Percentiles rank a stretch among this genome's conserved stretches.
phyloP scores from a whole-genome alignment of 345 rosid genomes.

The Populus simonii region DNA sequence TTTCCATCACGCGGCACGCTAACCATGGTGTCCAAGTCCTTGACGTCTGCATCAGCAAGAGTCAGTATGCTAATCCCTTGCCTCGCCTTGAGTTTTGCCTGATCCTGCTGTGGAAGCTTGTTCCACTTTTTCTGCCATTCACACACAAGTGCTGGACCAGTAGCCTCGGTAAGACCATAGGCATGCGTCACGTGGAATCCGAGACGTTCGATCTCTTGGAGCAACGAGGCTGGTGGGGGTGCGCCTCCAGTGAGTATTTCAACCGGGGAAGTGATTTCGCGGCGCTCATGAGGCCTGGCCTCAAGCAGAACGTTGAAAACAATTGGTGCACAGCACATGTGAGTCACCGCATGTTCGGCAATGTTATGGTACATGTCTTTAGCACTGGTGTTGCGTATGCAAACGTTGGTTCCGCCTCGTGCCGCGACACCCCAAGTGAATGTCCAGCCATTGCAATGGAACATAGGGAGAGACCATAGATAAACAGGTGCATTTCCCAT shows the following conservation, averaged over 20 bases:
- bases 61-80: too few species aligned
- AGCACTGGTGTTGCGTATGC: conserved; percentile 59
- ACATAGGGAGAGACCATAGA: conserved; percentile 81
- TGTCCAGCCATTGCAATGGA: too few species aligned
- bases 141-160: too few species aligned
- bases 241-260: conserved; percentile 77
- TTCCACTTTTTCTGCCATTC: too few species aligned
- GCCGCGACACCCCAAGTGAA: conserved; percentile 76
- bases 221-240: conserved; percentile 57
- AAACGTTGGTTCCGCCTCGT: conserved; percentile 69
- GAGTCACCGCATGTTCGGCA: conserved; percentile 51
- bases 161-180: conserved; percentile 76
- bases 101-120: too few species aligned
- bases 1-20: conserved; percentile 64
- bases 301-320: conserved; percentile 63
- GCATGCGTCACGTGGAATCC: conserved; percentile 71
- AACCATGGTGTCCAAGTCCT: conserved; percentile 43
- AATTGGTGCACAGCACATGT: conserved; percentile 78
- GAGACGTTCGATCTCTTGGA: conserved; percentile 43
- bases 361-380: conserved; percentile 48
- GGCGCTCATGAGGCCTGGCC: conserved; percentile 41
- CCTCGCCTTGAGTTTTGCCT: too few species aligned
- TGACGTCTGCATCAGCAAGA: conserved; percentile 70
- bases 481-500: conserved; percentile 67
- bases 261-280: conserved; percentile 34